Evolutionary conservation across 2,329 filamentous ascomycete genomes (phyloP).

Genomic region (Colletotrichum coccodes): DNA sequence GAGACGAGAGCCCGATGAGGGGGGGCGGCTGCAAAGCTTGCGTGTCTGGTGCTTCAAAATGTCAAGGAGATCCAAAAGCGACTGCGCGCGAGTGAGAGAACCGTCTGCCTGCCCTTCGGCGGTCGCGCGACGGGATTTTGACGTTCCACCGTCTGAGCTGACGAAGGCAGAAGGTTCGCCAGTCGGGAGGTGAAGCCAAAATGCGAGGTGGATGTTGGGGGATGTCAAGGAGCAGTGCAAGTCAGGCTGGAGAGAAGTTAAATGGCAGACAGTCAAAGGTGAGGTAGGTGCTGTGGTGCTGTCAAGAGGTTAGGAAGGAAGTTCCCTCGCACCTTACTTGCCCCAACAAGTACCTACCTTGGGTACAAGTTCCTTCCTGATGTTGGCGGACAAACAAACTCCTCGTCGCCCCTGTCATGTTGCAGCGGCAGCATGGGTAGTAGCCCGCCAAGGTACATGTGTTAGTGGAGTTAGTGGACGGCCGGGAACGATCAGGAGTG

Average conservation of each 20-base stretch:
- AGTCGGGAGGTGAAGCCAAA: background rate
- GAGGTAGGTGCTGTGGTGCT: background rate
- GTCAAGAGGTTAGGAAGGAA: conserved; percentile 4
- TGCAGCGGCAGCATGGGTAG: conserved; percentile 21
- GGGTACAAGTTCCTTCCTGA: no score
- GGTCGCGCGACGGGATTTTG: background rate
- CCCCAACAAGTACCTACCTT: background rate
- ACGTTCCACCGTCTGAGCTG: background rate
- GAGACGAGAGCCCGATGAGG: background rate
- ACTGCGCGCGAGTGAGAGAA: background rate
- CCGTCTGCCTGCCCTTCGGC: background rate
- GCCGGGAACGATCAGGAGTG: background rate
- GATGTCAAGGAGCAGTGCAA: background rate
- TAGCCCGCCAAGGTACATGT: background rate
- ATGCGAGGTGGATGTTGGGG: background rate
- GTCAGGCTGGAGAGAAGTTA: background rate
- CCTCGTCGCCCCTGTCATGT: conserved; percentile 11
- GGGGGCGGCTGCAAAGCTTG: background rate
- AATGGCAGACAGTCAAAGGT: background rate
- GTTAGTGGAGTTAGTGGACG: background rate
- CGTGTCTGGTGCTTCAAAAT: background rate
- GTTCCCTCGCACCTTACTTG: background rate
- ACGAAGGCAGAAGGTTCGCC: background rate
- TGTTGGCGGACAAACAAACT: background rate
- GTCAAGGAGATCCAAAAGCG: background rate